These are phyloP conservation scores for Ceratocystis lukuohia DNA, from an alignment of 2,329 filamentous ascomycete genomes.

Conservation along the genomic window DNA sequence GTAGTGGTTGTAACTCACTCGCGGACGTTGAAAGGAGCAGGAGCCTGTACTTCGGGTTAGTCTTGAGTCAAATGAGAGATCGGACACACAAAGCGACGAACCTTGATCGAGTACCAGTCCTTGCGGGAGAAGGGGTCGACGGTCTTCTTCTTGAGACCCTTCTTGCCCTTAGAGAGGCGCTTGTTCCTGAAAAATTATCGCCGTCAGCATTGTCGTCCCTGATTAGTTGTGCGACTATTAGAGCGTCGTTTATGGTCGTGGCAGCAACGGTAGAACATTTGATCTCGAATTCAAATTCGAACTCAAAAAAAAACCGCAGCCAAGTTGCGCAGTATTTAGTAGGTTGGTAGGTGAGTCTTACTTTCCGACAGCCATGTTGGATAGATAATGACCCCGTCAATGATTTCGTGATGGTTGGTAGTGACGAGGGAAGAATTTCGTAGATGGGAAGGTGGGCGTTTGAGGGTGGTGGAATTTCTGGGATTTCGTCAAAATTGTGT, in stretches of 20 bases:
- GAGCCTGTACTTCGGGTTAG: constrained; percentile 47
- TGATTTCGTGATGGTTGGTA: constrained; percentile 31
- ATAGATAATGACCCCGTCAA: constrained; percentile 34
- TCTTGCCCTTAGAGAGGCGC: constrained; percentile 99
- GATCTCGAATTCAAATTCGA: background rate
- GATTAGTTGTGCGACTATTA: background rate
- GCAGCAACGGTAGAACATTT: background rate
- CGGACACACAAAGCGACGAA: constrained; percentile 28
- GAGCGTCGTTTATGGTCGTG: background rate
- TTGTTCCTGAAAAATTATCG: constrained; percentile 61
- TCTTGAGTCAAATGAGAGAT: background rate
- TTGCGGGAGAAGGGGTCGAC: constrained; percentile 95
- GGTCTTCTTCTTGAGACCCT: constrained; percentile 99
- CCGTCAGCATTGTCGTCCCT: constrained; percentile 21
- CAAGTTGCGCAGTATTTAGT: background rate
- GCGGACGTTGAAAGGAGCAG: constrained; percentile 87
- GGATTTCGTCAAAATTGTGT: constrained; percentile 19
- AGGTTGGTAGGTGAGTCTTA: constrained; percentile 27
- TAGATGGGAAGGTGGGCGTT: constrained; percentile 17
- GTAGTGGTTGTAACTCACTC: constrained; percentile 54
- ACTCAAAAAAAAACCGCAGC: too few species aligned
- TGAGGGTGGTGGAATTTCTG: constrained; percentile 20
- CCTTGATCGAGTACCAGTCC: constrained; percentile 98
- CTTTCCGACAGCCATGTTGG: constrained; percentile 50
- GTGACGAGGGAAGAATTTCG: constrained; percentile 19